A percentile compares a stretch with the other conserved stretches of the same genome.
These are phyloP conservation scores for Fusarium oligoseptatum DNA, from an alignment of 2,329 filamentous ascomycete genomes.

Conservation along the genomic window DNA sequence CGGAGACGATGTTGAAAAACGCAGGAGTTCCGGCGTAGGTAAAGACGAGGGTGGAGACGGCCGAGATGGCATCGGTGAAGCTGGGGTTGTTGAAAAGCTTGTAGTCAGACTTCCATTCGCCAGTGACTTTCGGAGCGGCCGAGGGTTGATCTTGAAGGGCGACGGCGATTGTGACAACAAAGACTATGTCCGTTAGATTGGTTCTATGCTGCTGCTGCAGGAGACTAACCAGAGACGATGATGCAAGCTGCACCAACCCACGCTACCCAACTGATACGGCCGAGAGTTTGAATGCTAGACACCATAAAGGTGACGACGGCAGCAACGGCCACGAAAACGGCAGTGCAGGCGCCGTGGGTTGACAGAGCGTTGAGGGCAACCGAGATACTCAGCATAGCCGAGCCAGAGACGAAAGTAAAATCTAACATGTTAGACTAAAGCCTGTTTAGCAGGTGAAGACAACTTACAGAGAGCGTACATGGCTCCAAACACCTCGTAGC, in stretches of 20 bases:
- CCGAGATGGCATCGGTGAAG: conserved; percentile 48
- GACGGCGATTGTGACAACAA: conserved; percentile 16
- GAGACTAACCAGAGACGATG: conserved; percentile 9
- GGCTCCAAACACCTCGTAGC: conserved; percentile 56
- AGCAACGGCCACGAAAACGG: conserved; percentile 54
- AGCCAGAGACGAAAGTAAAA: conserved; percentile 7
- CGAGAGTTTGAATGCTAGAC: conserved; percentile 49
- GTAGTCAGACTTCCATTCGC: conserved; percentile 45
- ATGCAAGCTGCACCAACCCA: conserved; percentile 36
- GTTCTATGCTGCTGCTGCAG: not conserved
- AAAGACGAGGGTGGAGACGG: conserved; percentile 50
- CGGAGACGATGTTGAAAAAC: conserved; percentile 47
- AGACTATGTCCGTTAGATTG: not conserved
- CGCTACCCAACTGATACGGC: conserved; percentile 49
- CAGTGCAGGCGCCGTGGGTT: conserved; percentile 53
- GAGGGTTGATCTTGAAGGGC: conserved; percentile 13
- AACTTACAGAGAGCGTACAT: conserved; percentile 51
- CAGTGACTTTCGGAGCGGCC: conserved; percentile 9
- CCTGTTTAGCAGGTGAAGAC: too few species aligned
- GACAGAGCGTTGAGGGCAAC: conserved; percentile 57
- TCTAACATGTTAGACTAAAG: not conserved
- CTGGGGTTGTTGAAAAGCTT: conserved; percentile 46
- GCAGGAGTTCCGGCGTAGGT: conserved; percentile 52
- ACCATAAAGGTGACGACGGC: conserved; percentile 45
- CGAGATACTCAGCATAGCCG: conserved; percentile 47